Evolutionary conservation across 2,329 filamentous ascomycete genomes (phyloP).

Genomic region (Fusarium sp.): DNA sequence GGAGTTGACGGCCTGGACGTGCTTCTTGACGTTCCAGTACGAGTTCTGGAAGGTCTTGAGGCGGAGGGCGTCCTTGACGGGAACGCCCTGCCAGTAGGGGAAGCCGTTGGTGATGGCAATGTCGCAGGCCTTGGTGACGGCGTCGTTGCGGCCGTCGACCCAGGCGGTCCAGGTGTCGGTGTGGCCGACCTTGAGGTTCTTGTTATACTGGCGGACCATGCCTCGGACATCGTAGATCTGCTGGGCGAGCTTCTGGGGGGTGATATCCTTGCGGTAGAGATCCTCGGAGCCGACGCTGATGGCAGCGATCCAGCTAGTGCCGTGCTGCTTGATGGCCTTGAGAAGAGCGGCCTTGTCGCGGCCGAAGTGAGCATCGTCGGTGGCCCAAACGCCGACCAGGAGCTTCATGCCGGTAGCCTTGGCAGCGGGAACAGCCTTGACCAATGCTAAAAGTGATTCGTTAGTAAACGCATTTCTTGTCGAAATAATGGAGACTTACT

Average conservation of each 20-base stretch:
- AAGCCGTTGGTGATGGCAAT: constrained; percentile 45
- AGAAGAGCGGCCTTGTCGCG: constrained; percentile 44
- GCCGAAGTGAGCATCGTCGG: constrained; percentile 43
- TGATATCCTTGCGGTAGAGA: constrained; percentile 44
- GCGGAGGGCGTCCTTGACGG: constrained; percentile 43
- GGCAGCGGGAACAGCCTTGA: constrained; percentile 44
- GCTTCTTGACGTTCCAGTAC: constrained; percentile 37
- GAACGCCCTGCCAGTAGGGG: constrained; percentile 44
- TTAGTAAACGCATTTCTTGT: neutral
- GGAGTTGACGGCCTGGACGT: constrained; percentile 38
- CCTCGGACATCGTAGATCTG: constrained; percentile 46
- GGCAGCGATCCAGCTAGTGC: constrained; percentile 43
- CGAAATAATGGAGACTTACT: constrained; percentile 15
- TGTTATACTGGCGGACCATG: constrained; percentile 42
- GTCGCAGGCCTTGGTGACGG: constrained; percentile 43
- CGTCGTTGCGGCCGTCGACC: constrained; percentile 44
- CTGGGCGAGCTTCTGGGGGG: constrained; percentile 41
- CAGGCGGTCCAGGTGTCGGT: constrained; percentile 46
- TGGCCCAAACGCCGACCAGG: constrained; percentile 44
- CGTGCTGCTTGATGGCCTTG: constrained; percentile 43
- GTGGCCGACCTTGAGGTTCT: constrained; percentile 45
- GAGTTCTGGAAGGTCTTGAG: constrained; percentile 46
- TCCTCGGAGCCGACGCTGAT: constrained; percentile 45
- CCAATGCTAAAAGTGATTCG: constrained; percentile 24
- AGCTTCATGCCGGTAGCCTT: constrained; percentile 44